Evolutionary conservation across 441 rosid genomes (phyloP).

Genomic region (Aleurites moluccanus): DNA sequence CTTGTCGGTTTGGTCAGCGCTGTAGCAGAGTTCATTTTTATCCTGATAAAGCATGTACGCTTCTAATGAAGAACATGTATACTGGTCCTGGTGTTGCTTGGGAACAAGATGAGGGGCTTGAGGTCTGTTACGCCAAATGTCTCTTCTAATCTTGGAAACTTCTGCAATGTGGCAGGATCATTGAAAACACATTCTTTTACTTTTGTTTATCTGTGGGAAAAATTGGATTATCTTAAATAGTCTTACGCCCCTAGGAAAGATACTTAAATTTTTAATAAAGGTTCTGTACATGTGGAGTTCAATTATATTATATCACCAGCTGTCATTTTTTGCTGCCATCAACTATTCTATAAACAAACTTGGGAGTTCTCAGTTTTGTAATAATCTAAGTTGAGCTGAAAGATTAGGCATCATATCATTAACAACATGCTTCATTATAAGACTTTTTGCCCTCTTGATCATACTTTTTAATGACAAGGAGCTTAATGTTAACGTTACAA

Average conservation of each 20-base stretch:
- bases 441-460: not conserved
- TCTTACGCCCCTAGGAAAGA: not conserved
- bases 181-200: constrained; percentile 5
- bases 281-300: not conserved
- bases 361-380: not conserved
- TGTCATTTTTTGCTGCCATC: not conserved
- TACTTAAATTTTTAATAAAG: not conserved
- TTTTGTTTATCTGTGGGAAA: constrained; percentile 7
- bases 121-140: too few species aligned
- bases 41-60: constrained; percentile 78
- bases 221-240: not conserved
- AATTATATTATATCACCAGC: not conserved
- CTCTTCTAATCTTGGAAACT: constrained; percentile 17
- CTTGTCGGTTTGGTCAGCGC: constrained; percentile 92
- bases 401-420: not conserved
- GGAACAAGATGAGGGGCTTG: constrained; percentile 99
- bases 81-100: constrained; percentile 91
- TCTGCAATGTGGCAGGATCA: constrained; percentile 15
- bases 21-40: constrained; percentile 97
- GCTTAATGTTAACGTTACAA: not conserved
- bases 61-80: constrained; percentile 92
- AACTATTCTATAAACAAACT: not conserved
- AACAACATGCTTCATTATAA: not conserved
- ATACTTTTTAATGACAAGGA: not conserved
- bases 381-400: not conserved